Percentiles rank a stretch among this genome's conserved stretches.
Conservation (phyloP, 805 yeast species). For the Candida awuae region DNA sequence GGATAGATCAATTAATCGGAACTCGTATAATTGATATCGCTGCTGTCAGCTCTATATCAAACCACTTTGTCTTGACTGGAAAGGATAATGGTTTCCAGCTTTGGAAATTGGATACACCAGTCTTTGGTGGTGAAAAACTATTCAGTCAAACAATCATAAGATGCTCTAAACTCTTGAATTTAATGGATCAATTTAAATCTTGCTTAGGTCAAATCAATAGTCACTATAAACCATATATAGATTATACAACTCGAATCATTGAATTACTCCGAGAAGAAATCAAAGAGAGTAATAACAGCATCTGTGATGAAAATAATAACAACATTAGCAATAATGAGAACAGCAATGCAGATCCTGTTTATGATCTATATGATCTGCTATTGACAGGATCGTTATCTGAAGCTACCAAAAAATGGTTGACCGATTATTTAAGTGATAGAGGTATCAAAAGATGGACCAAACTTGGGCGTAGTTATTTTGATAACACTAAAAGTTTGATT, state of each 20-base stretch:
- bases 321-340: constrained; percentile 1
- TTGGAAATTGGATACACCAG: constrained; percentile 20
- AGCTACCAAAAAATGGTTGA: constrained; percentile 48
- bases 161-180: constrained; percentile 30
- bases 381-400: constrained; percentile 48
- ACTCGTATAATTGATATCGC: too few relatives aligned
- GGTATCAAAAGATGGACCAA: constrained; percentile 51
- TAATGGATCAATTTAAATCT: constrained; percentile 30
- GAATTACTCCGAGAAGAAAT: constrained; percentile 29
- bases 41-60: too few relatives aligned
- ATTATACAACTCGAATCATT: constrained; percentile 30
- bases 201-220: constrained; percentile 23
- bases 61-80: too few relatives aligned
- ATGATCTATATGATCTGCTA: constrained; percentile 39
- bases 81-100: constrained; percentile 15
- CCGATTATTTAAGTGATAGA: constrained; percentile 59
- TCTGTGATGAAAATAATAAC: background rate
- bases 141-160: constrained; percentile 28
- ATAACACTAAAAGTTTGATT: constrained; percentile 38
- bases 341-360: constrained; percentile 25
- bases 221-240: constrained; percentile 32
- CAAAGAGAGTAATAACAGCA: constrained; percentile 9
- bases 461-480: constrained; percentile 43
- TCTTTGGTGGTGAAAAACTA: constrained; percentile 21
- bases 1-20: too few relatives aligned